These are phyloP conservation scores for Ilex paraguariensis DNA, from an alignment of 305 asterid species.

Conservation along the genomic window DNA sequence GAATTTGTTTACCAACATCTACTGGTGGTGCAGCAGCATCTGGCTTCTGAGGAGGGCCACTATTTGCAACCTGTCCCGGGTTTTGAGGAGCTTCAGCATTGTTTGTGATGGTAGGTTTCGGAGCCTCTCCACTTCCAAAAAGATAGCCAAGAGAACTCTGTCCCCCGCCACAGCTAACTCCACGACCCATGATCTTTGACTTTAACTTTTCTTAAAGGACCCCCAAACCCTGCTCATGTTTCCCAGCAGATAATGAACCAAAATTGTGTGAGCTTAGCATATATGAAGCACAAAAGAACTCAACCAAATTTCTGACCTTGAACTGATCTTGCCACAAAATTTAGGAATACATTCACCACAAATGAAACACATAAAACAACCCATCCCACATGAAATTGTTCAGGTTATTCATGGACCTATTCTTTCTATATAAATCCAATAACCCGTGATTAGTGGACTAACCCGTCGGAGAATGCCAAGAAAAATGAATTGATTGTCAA, in stretches of 20 bases:
- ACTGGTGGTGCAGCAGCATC: conserved; percentile 35
- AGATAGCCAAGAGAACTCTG: conserved; percentile 25
- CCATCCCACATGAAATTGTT: too few relatives aligned
- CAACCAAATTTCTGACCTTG: too few relatives aligned
- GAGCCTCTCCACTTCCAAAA: conserved; percentile 61
- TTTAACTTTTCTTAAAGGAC: conserved; percentile 4
- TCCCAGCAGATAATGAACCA: neutral
- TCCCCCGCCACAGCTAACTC: conserved; percentile 76
- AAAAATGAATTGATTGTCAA: too few relatives aligned
- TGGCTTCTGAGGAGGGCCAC: conserved; percentile 36
- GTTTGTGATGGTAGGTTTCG: conserved; percentile 37
- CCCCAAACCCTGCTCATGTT: conserved; percentile 11
- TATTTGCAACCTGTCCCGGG: conserved; percentile 31
- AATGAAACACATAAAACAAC: too few relatives aligned
- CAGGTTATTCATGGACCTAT: too few relatives aligned
- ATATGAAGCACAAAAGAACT: too few relatives aligned
- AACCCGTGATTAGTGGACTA: too few relatives aligned
- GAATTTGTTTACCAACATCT: conserved; percentile 43
- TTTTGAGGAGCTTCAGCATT: conserved; percentile 34
- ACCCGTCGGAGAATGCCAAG: too few relatives aligned
- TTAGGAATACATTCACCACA: too few relatives aligned
- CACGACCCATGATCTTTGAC: conserved; percentile 55
- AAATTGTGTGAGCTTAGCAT: too few relatives aligned
- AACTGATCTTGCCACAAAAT: too few relatives aligned
- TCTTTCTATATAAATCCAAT: too few relatives aligned